Base-by-base conservation (phyloP, 2,329 filamentous ascomycete genomes). In the Epicoccum nigrum region DNA sequence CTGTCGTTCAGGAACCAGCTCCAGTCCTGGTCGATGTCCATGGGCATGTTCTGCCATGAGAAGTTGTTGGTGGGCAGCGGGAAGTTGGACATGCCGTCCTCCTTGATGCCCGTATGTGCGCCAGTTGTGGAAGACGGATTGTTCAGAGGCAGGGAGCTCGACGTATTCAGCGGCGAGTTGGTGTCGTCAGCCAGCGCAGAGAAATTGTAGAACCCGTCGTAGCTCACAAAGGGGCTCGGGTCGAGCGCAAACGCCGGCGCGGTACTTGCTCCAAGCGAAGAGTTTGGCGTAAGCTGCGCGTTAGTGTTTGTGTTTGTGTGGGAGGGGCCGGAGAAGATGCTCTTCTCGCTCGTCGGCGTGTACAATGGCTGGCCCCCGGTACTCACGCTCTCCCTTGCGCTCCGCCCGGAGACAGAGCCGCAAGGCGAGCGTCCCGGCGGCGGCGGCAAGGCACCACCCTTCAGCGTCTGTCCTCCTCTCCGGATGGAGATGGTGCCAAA, bases 1-100 rank as follows among this genome's bases (percentile, higher is more conserved):
- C 55, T 53, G 45, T 72, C 70, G 21, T 71, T 72, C 51, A 74
- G 50, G 31, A 74, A 74, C 70, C 72, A 75, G 28, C 63, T 69
- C 73, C 73, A 75, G 45, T 75, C 73, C 62, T 74, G 72, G 39
- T 74, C 72, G 38, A 74, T 73, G 25, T 74, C 71, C 70, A 74
- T 73, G 28, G 69, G 69, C 63, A 73, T 69, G 30, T 72, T 72
- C 54, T 74, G 71, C 72, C 71, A 74, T 2, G 50, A 59, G 51
- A 73, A 72, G 52, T 68, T 71, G 34, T 70, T 72, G 8, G 67
- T 71, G 20, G 69, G 66, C 4, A 69, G 58, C 7, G 63, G 63
- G 55, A 67, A 71, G 30, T 65, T 68, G 31, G 47, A 63, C 63
- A 70, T 65, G 25, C 47, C 52, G 31, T 69, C 69, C 49, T 70